A percentile compares a stretch with the other conserved stretches of the same genome.
These are phyloP conservation scores for Hymenoscyphus scutula DNA, from an alignment of 2,329 filamentous ascomycete genomes.

Conservation along the genomic window DNA sequence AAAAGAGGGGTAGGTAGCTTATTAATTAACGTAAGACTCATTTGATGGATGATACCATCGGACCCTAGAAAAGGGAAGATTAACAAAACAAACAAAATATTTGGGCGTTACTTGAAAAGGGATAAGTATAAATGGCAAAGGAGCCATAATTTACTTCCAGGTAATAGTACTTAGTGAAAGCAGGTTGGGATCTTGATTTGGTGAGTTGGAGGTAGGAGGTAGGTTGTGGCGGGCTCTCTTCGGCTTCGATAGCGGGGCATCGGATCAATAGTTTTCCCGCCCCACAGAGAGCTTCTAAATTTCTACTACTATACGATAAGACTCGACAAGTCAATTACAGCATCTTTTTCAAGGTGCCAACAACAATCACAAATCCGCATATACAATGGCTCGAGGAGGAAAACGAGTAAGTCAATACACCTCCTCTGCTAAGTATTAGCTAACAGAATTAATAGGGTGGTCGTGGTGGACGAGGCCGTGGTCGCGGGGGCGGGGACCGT, in stretches of 20 bases:
- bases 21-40: background rate
- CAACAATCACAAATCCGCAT: background rate
- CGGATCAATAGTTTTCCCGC: background rate
- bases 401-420: conserved; percentile 29
- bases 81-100: no score
- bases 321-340: background rate
- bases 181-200: background rate
- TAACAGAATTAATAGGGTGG: conserved; percentile 18
- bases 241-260: background rate
- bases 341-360: background rate
- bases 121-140: no score
- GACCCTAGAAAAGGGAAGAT: background rate
- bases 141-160: no score
- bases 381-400: conserved; percentile 33
- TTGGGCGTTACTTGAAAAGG: no score
- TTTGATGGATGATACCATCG: background rate
- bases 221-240: background rate
- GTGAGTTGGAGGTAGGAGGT: no score
- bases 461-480: conserved; percentile 22
- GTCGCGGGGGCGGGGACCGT: conserved; percentile 24
- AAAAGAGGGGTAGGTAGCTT: background rate
- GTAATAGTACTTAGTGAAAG: no score
- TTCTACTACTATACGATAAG: background rate
- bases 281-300: conserved; percentile 1
- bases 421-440: background rate